phyloP scores from a whole-genome alignment of 2,329 filamentous ascomycete genomes.

The Neonectria hederae region DNA sequence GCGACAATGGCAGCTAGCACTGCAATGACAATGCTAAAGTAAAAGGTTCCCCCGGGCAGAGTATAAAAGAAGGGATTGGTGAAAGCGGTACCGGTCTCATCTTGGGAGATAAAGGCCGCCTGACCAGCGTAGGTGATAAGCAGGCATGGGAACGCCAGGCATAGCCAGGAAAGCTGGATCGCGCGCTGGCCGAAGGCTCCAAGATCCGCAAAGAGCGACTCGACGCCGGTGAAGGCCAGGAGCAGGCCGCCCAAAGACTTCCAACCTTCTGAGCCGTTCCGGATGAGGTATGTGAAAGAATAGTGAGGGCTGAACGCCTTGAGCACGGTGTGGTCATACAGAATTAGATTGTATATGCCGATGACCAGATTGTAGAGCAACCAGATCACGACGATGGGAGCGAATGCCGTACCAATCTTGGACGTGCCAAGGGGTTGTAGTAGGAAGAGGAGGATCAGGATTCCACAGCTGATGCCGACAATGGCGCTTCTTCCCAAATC shows the following conservation, averaged over 20 bases:
- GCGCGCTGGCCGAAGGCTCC: slow-evolving; percentile 77
- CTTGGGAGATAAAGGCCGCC: slow-evolving; percentile 73
- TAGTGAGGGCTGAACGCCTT: slow-evolving; percentile 68
- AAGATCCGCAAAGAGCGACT: slow-evolving; percentile 80
- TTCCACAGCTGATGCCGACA: slow-evolving; percentile 71
- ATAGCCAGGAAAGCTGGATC: slow-evolving; percentile 78
- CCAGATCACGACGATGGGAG: slow-evolving; percentile 75
- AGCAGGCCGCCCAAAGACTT: slow-evolving; percentile 74
- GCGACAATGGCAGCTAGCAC: slow-evolving; percentile 78
- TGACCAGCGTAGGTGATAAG: slow-evolving; percentile 76
- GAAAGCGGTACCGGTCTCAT: slow-evolving; percentile 54
- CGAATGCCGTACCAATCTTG: slow-evolving; percentile 68
- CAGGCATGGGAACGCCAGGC: slow-evolving; percentile 73
- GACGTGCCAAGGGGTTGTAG: slow-evolving; percentile 73
- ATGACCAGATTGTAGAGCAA: slow-evolving; percentile 69
- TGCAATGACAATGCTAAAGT: slow-evolving; percentile 73
- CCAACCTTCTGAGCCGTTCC: slow-evolving; percentile 70
- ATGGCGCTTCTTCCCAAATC: slow-evolving; percentile 66
- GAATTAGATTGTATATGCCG: slow-evolving; percentile 70
- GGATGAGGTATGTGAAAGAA: slow-evolving; percentile 68
- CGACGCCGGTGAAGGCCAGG: slow-evolving; percentile 80
- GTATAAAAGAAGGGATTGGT: slow-evolving; percentile 79
- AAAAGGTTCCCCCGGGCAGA: slow-evolving; percentile 73
- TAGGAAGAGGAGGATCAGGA: slow-evolving; percentile 70
- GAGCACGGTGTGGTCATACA: slow-evolving; percentile 62